Evolutionary conservation across 2,329 filamentous ascomycete genomes (phyloP).

Genomic region (Pseudogymnoascus sp.): DNA sequence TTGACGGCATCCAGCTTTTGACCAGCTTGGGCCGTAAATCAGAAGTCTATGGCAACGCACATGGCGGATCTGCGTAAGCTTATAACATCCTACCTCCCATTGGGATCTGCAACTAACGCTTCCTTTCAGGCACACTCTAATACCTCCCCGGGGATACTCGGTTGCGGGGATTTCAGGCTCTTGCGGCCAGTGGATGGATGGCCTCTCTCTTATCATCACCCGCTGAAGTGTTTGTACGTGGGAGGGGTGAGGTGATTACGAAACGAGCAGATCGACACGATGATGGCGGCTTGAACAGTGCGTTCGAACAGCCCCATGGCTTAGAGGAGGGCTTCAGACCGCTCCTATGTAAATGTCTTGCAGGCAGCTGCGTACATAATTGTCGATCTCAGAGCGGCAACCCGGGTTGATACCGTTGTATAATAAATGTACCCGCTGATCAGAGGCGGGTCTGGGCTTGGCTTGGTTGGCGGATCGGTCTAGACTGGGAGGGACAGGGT

Average conservation of each 20-base stretch:
- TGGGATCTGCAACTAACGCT: constrained; percentile 13
- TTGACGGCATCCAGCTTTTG: constrained; percentile 83
- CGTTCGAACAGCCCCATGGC: background rate
- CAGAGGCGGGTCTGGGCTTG: background rate
- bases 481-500: background rate
- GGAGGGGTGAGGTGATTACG: background rate
- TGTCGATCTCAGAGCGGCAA: background rate
- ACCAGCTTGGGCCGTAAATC: constrained; percentile 85
- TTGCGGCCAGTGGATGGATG: constrained; percentile 73
- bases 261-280: background rate
- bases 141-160: constrained; percentile 81
- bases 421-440: background rate
- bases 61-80: constrained; percentile 74
- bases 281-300: background rate
- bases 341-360: background rate
- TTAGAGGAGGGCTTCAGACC: background rate
- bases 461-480: background rate
- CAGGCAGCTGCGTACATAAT: background rate
- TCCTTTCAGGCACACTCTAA: constrained; percentile 63
- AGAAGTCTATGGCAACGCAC: constrained; percentile 71
- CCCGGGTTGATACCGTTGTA: background rate
- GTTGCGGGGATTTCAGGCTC: constrained; percentile 83
- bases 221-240: constrained; percentile 37
- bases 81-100: background rate
- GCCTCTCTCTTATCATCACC: constrained; percentile 73